Conservation (phyloP, 129 eudicot genomes). For the Saussurea involucrata region DNA sequence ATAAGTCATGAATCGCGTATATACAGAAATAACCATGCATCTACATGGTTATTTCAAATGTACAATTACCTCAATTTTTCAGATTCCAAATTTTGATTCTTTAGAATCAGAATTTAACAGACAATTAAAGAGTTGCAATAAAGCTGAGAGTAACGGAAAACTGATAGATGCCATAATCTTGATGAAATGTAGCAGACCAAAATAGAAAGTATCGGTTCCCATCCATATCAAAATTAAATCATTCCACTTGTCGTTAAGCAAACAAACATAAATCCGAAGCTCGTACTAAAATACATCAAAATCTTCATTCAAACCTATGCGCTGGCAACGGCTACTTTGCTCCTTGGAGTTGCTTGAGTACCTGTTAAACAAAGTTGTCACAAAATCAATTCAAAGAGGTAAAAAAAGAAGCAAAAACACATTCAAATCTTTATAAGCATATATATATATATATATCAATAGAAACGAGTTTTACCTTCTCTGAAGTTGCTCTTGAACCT, state of each 20-base stretch:
- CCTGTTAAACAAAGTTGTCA: slow-evolving; percentile 16
- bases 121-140: too few relatives aligned
- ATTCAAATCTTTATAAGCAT: not conserved
- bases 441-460: too few relatives aligned
- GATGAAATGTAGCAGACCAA: not conserved
- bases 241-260: slow-evolving; percentile 12
- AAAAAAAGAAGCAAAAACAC: not conserved
- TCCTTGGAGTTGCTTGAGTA: slow-evolving; percentile 69
- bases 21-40: too few relatives aligned
- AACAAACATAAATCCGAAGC: slow-evolving; percentile 25
- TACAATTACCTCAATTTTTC: too few relatives aligned
- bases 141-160: not conserved
- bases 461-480: slow-evolving; percentile 38
- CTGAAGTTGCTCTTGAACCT: slow-evolving; percentile 67
- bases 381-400: not conserved
- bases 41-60: too few relatives aligned
- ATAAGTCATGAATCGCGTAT: too few relatives aligned
- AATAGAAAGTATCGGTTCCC: slow-evolving; percentile 18
- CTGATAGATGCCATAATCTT: not conserved
- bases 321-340: slow-evolving; percentile 46
- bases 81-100: too few relatives aligned
- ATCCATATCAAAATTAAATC: slow-evolving; percentile 13
- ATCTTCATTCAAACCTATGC: slow-evolving; percentile 34
- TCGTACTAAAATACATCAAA: slow-evolving; percentile 24
- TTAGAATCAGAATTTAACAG: too few relatives aligned